A percentile compares a stretch with the other conserved stretches of the same genome.
phyloP scores from a whole-genome alignment of 768 basidiomycete species.

The Pleurotus cornucopiae region DNA sequence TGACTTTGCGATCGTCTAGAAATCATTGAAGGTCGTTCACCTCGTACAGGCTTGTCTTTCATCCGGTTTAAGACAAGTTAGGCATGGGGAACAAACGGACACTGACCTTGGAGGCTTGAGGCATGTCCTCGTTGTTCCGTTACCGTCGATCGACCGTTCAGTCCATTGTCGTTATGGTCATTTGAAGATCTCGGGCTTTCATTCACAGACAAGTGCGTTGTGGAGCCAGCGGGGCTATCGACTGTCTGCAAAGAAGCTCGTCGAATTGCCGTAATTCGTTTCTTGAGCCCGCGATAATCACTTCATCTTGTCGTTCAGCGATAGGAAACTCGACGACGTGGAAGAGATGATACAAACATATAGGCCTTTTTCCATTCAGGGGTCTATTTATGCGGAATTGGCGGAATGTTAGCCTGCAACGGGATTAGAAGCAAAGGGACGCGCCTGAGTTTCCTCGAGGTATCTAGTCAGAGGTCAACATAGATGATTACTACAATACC shows the following conservation, averaged over 20 bases:
- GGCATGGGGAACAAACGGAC: too few species aligned
- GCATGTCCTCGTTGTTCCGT: too few species aligned
- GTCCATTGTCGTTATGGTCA: background rate
- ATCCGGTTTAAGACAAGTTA: too few species aligned
- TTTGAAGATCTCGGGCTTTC: conserved; percentile 1
- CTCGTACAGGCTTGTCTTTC: too few species aligned
- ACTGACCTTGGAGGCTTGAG: too few species aligned
- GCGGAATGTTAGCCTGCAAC: conserved; percentile 1
- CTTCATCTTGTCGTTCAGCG: conserved; percentile 27
- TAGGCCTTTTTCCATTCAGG: conserved; percentile 75
- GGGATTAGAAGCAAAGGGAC: conserved; percentile 3
- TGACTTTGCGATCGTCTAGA: too few species aligned
- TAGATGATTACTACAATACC: background rate
- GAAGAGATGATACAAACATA: conserved; percentile 37
- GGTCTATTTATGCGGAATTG: conserved; percentile 33
- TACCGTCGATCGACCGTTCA: background rate
- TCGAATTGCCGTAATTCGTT: conserved; percentile 54
- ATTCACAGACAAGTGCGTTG: background rate
- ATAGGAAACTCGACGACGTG: background rate
- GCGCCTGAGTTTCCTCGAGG: conserved; percentile 65
- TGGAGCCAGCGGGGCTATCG: conserved; percentile 12
- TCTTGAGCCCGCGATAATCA: conserved; percentile 72
- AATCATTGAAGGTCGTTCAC: background rate
- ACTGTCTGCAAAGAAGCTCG: conserved; percentile 22
- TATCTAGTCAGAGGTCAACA: conserved; percentile 35